Percentiles rank a stretch among this genome's conserved stretches.
Evolutionary conservation across 805 yeast genomes (phyloP).

Genomic region (Candida takata): DNA sequence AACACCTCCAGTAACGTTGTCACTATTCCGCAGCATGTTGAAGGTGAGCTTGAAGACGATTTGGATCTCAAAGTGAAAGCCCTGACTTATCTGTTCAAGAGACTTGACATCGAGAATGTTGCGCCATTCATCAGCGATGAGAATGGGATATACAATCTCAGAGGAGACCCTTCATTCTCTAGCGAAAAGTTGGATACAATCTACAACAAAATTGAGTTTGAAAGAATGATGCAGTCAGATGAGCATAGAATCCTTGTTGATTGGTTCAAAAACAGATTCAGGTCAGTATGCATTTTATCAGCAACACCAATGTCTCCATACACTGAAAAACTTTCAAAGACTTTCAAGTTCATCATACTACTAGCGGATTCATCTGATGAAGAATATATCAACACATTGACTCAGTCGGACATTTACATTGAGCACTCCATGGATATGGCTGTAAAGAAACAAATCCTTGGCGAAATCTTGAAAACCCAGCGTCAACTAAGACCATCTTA

Average conservation of each 20-base stretch:
- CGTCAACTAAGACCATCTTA: slow-evolving; percentile 17
- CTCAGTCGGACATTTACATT: slow-evolving; percentile 43
- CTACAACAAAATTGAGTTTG: slow-evolving; percentile 44
- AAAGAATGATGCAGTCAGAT: slow-evolving; percentile 37
- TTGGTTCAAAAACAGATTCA: slow-evolving; percentile 58
- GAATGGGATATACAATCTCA: slow-evolving; percentile 21
- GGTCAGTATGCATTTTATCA: slow-evolving; percentile 51
- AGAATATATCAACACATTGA: slow-evolving; percentile 37
- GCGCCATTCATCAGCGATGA: slow-evolving; percentile 34
- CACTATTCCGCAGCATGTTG: slow-evolving; percentile 41
- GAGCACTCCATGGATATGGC: slow-evolving; percentile 45
- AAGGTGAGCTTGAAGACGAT: slow-evolving; percentile 46
- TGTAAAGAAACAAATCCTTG: slow-evolving; percentile 34
- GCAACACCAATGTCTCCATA: slow-evolving; percentile 35
- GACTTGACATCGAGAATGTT: slow-evolving; percentile 38
- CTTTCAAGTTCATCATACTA: slow-evolving; percentile 32
- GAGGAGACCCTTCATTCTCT: not conserved
- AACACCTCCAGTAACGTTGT: slow-evolving; percentile 27
- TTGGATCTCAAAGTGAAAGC: slow-evolving; percentile 57
- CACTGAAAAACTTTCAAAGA: slow-evolving; percentile 11
- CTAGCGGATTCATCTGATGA: slow-evolving; percentile 36
- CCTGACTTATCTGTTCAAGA: slow-evolving; percentile 47
- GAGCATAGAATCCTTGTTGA: slow-evolving; percentile 62
- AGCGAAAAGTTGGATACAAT: slow-evolving; percentile 43
- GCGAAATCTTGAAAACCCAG: slow-evolving; percentile 27